Conservation (phyloP, 2,329 filamentous ascomycete species). For the Exophiala sp. region DNA sequence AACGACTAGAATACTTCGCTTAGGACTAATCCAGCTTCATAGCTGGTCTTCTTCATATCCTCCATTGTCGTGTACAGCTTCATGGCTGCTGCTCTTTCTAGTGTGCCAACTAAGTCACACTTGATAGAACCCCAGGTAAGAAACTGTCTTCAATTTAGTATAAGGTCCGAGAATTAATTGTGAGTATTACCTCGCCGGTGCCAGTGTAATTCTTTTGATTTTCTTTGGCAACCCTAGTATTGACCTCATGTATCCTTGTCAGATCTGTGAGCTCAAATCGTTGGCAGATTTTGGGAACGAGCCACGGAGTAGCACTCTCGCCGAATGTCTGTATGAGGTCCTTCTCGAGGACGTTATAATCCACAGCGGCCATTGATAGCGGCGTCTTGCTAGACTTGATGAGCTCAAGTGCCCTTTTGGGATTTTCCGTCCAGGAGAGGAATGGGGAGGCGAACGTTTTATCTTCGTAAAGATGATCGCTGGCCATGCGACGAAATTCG, state of each 20-base stretch:
- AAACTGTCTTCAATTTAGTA: conserved; percentile 9
- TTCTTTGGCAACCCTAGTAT: neutral
- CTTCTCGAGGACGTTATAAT: conserved; percentile 18
- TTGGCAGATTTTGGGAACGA: conserved; percentile 16
- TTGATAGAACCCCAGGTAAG: conserved; percentile 13
- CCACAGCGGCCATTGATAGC: conserved; percentile 6
- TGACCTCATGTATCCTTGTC: neutral
- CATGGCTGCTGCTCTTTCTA: conserved; percentile 1
- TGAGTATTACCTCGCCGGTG: conserved; percentile 10
- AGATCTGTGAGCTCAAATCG: conserved; percentile 7
- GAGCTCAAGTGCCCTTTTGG: conserved; percentile 3
- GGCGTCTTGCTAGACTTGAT: neutral
- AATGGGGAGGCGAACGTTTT: conserved; percentile 14
- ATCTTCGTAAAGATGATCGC: conserved; percentile 9
- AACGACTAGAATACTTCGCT: conserved; percentile 1
- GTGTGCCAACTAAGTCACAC: conserved; percentile 4
- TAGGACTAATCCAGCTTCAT: conserved; percentile 2
- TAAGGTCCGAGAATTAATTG: too few species aligned
- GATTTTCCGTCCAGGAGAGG: conserved; percentile 10
- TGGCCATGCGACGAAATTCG: conserved; percentile 4
- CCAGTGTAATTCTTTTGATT: conserved; percentile 9
- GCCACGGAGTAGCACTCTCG: conserved; percentile 1
- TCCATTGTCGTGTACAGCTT: neutral
- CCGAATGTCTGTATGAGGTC: conserved; percentile 5
- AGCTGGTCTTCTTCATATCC: neutral